These are phyloP conservation scores for Cerioporus squamosus DNA, from an alignment of 1,284 basidiomycete genomes.

Conservation along the genomic window DNA sequence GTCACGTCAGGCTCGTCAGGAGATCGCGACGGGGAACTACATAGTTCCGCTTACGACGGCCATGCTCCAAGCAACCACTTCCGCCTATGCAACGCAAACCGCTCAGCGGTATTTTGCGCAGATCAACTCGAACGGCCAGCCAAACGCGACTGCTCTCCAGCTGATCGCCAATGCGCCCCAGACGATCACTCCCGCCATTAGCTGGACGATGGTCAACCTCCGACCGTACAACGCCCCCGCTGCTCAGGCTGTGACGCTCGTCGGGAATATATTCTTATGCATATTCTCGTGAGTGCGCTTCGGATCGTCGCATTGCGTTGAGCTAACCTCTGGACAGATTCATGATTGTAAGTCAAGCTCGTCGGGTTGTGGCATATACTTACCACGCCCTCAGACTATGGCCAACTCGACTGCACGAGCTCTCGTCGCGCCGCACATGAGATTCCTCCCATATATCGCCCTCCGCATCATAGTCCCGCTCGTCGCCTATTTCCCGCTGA, in stretches of 20 bases:
- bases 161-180: conserved; percentile 47
- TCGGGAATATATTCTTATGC: conserved; percentile 53
- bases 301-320: neutral
- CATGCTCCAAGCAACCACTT: conserved; percentile 28
- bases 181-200: conserved; percentile 46
- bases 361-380: conserved; percentile 39
- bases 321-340: conserved; percentile 4
- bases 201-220: conserved; percentile 45
- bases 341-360: conserved; percentile 23
- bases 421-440: conserved; percentile 46
- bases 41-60: conserved; percentile 33
- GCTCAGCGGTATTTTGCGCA: conserved; percentile 36
- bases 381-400: conserved; percentile 43
- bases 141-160: conserved; percentile 46
- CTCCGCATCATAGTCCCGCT: conserved; percentile 45
- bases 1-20: conserved; percentile 33
- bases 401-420: conserved; percentile 45
- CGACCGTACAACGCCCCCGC: conserved; percentile 53
- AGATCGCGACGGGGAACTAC: conserved; percentile 37
- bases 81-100: conserved; percentile 31
- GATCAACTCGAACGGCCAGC: conserved; percentile 31
- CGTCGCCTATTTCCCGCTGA: conserved; percentile 44
- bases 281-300: conserved; percentile 43
- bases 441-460: conserved; percentile 40
- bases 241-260: conserved; percentile 54